These are phyloP conservation scores for Penicillium nordicum DNA, from an alignment of 2,329 filamentous ascomycete species.

Conservation along the genomic window DNA sequence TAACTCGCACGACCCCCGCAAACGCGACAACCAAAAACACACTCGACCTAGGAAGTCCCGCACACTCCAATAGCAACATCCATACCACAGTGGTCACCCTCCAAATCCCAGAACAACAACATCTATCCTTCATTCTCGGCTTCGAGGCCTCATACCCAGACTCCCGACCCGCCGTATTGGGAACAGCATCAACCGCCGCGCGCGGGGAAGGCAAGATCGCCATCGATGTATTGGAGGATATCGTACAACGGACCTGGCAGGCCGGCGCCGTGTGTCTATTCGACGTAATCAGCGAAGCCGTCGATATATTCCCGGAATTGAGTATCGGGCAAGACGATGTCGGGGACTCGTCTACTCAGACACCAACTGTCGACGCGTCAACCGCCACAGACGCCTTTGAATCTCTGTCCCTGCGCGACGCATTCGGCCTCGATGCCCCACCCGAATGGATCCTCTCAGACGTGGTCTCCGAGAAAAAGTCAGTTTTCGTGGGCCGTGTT, in stretches of 20 bases:
- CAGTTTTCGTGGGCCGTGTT: slow-evolving; percentile 77
- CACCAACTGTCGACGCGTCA: background rate
- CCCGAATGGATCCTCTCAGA: slow-evolving; percentile 72
- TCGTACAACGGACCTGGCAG: slow-evolving; percentile 65
- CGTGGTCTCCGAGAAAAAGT: slow-evolving; percentile 75
- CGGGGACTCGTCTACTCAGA: slow-evolving; percentile 12
- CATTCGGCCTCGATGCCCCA: slow-evolving; percentile 35
- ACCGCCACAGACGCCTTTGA: slow-evolving; percentile 23
- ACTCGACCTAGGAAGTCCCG: slow-evolving; percentile 27
- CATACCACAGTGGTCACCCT: slow-evolving; percentile 54
- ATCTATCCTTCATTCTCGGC: slow-evolving; percentile 51
- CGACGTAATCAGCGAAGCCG: slow-evolving; percentile 72
- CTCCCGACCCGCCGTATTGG: slow-evolving; percentile 67
- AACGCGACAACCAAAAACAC: slow-evolving; percentile 24
- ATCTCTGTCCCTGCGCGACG: slow-evolving; percentile 27
- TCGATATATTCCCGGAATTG: slow-evolving; percentile 54
- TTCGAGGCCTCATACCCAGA: slow-evolving; percentile 75
- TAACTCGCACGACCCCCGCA: slow-evolving; percentile 26
- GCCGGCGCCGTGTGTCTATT: slow-evolving; percentile 81
- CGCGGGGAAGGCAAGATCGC: slow-evolving; percentile 70
- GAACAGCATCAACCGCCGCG: slow-evolving; percentile 71
- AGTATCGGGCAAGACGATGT: slow-evolving; percentile 37
- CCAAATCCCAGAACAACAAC: slow-evolving; percentile 59
- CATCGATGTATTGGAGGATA: slow-evolving; percentile 65
- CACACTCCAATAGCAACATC: slow-evolving; percentile 20